Evolutionary conservation across 2,329 filamentous ascomycete species (phyloP).

Genomic region (Stagonosporopsis rhizophila): DNA sequence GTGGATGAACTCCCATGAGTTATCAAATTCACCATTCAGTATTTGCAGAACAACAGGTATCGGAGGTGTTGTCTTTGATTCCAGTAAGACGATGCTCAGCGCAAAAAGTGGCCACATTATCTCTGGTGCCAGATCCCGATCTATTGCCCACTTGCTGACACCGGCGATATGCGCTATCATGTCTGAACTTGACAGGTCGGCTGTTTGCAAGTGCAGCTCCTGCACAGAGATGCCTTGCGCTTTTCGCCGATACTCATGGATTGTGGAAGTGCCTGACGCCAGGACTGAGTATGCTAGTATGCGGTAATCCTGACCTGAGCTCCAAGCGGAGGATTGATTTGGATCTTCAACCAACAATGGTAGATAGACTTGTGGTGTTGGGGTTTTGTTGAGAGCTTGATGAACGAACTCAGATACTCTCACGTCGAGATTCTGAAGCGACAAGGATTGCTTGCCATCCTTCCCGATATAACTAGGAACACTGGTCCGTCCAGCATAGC

Average conservation of each 20-base stretch:
- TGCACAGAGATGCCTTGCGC: constrained; percentile 39
- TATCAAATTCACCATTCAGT: constrained; percentile 41
- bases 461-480: constrained; percentile 14
- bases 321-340: constrained; percentile 53
- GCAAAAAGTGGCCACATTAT: constrained; percentile 39
- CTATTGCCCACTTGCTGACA: constrained; percentile 27
- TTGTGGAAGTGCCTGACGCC: constrained; percentile 6
- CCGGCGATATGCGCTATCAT: constrained; percentile 25
- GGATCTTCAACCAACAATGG: constrained; percentile 65
- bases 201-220: constrained; percentile 16
- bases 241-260: constrained; percentile 51
- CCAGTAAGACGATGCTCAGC: constrained; percentile 29
- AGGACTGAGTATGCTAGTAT: constrained; percentile 50
- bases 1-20: constrained; percentile 50
- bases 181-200: constrained; percentile 4
- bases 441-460: not conserved
- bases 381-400: constrained; percentile 24
- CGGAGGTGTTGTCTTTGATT: constrained; percentile 31
- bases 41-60: constrained; percentile 25
- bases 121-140: constrained; percentile 13
- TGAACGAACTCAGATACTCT: constrained; percentile 44
- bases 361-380: constrained; percentile 62
- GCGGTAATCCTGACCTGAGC: constrained; percentile 46
- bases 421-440: constrained; percentile 40
- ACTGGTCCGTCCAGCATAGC: constrained; percentile 29